phyloP scores from a whole-genome alignment of 306 rosid genomes.

The Glycine latifolia region DNA sequence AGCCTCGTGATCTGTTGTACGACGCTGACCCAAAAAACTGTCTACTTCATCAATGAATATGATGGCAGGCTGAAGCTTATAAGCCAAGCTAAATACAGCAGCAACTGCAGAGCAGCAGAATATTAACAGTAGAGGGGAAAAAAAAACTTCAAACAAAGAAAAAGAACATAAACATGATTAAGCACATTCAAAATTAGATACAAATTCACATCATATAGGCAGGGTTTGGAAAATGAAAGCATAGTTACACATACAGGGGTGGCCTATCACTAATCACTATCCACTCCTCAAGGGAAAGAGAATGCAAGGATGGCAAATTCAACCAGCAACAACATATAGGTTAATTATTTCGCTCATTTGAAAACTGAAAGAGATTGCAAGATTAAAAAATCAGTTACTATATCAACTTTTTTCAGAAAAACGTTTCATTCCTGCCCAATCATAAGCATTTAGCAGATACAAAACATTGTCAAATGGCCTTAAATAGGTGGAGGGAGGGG shows the following conservation, averaged over 20 bases:
- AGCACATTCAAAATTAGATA: constrained; percentile 22
- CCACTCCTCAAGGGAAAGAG: constrained; percentile 1
- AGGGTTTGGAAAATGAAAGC: constrained; percentile 21
- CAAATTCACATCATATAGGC: neutral
- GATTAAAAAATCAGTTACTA: constrained; percentile 18
- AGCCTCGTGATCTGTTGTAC: constrained; percentile 94
- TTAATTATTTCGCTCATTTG: constrained; percentile 2
- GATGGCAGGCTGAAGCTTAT: constrained; percentile 98
- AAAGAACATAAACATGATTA: constrained; percentile 2
- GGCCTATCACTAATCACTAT: neutral
- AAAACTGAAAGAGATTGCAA: neutral
- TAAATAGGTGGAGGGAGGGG: no score
- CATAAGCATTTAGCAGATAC: constrained; percentile 5
- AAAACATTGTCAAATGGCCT: neutral
- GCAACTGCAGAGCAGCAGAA: constrained; percentile 67
- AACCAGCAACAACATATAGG: neutral
- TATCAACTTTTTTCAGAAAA: neutral
- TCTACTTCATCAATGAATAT: constrained; percentile 98
- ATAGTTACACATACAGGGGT: neutral
- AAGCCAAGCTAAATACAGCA: constrained; percentile 96
- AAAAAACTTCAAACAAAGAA: constrained; percentile 21
- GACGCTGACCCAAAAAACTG: constrained; percentile 98
- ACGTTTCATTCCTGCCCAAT: neutral
- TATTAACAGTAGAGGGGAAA: constrained; percentile 35
- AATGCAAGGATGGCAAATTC: constrained; percentile 6